phyloP scores from a whole-genome alignment of 768 basidiomycete species.

The Mycena albidolilacea region DNA sequence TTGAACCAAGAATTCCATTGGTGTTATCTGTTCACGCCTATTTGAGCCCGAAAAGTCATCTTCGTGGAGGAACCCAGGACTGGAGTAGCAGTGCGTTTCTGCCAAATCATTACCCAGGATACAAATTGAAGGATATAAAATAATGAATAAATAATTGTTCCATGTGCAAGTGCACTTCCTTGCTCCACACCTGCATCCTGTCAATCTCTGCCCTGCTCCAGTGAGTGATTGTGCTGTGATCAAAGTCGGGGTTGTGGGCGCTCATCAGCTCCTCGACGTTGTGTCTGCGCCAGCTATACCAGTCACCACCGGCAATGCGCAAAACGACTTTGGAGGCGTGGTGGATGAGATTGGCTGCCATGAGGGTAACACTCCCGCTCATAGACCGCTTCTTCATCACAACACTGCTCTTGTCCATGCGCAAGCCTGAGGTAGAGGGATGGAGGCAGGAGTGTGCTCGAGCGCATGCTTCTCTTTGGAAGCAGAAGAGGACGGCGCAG shows the following conservation, averaged over 20 bases:
- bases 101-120: no score
- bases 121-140: not conserved
- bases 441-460: not conserved
- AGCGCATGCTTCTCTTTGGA: conserved; percentile 22
- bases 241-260: conserved; percentile 27
- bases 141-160: not conserved
- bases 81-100: no score
- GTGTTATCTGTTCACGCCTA: no score
- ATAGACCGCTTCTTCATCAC: not conserved
- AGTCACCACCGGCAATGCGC: not conserved
- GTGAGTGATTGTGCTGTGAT: conserved; percentile 21
- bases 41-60: no score
- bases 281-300: conserved; percentile 22
- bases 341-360: not conserved
- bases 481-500: conserved; percentile 12
- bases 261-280: conserved; percentile 33
- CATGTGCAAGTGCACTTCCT: not conserved
- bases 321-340: not conserved
- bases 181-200: conserved; percentile 30
- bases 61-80: no score
- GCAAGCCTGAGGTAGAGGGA: not conserved
- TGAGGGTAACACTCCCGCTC: not conserved
- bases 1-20: no score
- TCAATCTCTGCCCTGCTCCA: conserved; percentile 31
- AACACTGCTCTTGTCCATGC: not conserved